Evolutionary conservation across 2,329 filamentous ascomycete species (phyloP).

Genomic region (Sarocladium kiliense): DNA sequence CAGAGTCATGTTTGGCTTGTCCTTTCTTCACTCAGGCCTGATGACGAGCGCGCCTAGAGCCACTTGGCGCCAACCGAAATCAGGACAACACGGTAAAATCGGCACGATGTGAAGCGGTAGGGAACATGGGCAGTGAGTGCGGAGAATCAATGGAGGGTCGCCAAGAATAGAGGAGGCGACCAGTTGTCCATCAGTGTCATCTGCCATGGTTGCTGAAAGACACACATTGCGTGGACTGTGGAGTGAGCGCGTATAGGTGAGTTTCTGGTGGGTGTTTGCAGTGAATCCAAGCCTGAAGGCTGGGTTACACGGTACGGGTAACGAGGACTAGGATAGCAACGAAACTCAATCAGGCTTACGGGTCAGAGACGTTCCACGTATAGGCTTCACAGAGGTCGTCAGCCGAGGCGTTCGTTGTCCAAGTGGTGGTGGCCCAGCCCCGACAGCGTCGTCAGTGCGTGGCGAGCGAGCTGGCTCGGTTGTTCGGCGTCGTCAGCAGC

Average conservation of each 20-base stretch:
- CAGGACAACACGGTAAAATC: constrained; percentile 4
- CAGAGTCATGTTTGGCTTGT: not conserved
- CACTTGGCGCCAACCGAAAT: constrained; percentile 4
- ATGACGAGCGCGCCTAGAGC: constrained; percentile 6
- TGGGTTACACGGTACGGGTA: no score
- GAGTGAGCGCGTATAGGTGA: no score
- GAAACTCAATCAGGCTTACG: no score
- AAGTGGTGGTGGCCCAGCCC: not conserved
- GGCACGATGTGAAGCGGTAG: not conserved
- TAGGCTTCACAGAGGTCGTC: no score
- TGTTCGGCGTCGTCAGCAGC: constrained; percentile 2
- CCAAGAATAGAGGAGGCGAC: not conserved
- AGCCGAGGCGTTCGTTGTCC: not conserved
- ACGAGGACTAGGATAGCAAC: no score
- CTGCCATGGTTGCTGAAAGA: no score
- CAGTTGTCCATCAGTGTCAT: not conserved
- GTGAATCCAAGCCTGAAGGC: no score
- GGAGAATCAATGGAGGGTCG: not conserved
- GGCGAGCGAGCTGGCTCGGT: not conserved
- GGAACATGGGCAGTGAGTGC: not conserved
- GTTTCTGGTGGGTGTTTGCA: no score
- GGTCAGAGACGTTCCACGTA: no score
- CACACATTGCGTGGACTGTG: no score
- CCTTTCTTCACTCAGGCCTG: not conserved
- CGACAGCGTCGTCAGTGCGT: constrained; percentile 1